Evolutionary conservation across 2,329 filamentous ascomycete species (phyloP), one percentile per base, ranked within the genome.

Genomic region (Epichloe coenophiala): DNA sequence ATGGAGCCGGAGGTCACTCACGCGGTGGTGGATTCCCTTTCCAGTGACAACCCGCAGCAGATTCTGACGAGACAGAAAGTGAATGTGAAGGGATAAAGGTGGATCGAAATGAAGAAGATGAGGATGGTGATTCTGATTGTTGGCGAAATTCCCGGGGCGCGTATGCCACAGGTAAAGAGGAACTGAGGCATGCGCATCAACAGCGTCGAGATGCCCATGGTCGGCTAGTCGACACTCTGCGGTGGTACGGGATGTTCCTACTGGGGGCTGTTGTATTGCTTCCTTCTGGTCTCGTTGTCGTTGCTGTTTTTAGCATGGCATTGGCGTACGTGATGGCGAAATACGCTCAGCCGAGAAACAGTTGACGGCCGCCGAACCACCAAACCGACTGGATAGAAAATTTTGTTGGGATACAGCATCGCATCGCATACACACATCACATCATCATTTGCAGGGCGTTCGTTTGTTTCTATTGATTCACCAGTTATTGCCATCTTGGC

Each of bases 1-100:
- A 50, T 38, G 63, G 60, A 43, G 57, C 55, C 37, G 67, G 66
- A 45, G 63, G 63, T 39, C 63, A 65, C 35, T 61, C 66, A 53
- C 61, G 70, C 36, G 65, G 65, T 36, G 68, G 69, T 31, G 60
- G 66, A 41, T 68, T 64, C 58, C 63, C 72, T 51, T 76, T 71
- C 61, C 70, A 68, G 62, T 76, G 73, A 76, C 73, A 71, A 70
- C 55, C 70, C 66, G 70, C 66, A 51, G 60, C 61, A 53, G 59
- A 63, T 44, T 60, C 63, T 53, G 58, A 63, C 46, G 60, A 65
- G 47, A 59, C 68, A 53, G 63, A 65, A 47, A 60, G 63, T 53
- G 63, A 62, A 50, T 62, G 64, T 48, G 61, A 65, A 38, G 55
- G 55, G 27, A 54, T 56, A 37, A 56, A 60, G 19, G 59, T 59